phyloP scores from a whole-genome alignment of 2,329 filamentous ascomycete species.

The Nigrograna mackinnonii region DNA sequence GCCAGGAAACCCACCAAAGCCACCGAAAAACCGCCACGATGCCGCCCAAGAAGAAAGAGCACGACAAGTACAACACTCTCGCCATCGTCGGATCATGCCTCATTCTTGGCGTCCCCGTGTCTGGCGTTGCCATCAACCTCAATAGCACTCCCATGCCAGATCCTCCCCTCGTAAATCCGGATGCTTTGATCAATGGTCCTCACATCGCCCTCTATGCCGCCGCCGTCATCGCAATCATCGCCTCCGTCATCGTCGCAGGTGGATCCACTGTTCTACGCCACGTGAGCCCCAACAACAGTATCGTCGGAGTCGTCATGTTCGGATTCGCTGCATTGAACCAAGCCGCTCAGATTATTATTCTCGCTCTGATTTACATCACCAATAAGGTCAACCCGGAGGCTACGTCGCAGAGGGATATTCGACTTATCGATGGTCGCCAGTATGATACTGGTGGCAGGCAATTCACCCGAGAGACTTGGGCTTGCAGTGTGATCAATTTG shows the following conservation, averaged over 20 bases:
- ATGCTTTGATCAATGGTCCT: constrained; percentile 4
- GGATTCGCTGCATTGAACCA: constrained; percentile 4
- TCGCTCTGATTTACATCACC: constrained; percentile 7
- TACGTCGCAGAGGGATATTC: constrained; percentile 2
- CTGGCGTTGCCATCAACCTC: constrained; percentile 7
- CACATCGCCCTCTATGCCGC: constrained; percentile 10
- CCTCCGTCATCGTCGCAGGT: constrained; percentile 4
- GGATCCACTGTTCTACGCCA: constrained; percentile 8
- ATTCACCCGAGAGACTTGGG: constrained; percentile 9
- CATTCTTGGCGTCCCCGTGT: constrained; percentile 7
- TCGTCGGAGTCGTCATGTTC: constrained; percentile 6
- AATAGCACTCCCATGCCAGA: constrained; percentile 7
- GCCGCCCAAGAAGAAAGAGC: background rate
- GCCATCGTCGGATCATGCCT: constrained; percentile 7
- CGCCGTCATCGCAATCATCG: constrained; percentile 6
- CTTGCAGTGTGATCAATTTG: constrained; percentile 10
- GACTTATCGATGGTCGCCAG: constrained; percentile 7
- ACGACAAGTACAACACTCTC: constrained; percentile 6
- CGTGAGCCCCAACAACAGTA: constrained; percentile 4
- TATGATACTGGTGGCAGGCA: constrained; percentile 8
- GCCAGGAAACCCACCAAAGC: background rate
- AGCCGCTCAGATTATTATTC: constrained; percentile 6
- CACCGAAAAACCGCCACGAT: background rate
- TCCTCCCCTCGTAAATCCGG: constrained; percentile 1
- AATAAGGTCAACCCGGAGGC: constrained; percentile 1